Conservation (phyloP, 192 early-diverging fungal genomes). For the Coemansia sp. region DNA sequence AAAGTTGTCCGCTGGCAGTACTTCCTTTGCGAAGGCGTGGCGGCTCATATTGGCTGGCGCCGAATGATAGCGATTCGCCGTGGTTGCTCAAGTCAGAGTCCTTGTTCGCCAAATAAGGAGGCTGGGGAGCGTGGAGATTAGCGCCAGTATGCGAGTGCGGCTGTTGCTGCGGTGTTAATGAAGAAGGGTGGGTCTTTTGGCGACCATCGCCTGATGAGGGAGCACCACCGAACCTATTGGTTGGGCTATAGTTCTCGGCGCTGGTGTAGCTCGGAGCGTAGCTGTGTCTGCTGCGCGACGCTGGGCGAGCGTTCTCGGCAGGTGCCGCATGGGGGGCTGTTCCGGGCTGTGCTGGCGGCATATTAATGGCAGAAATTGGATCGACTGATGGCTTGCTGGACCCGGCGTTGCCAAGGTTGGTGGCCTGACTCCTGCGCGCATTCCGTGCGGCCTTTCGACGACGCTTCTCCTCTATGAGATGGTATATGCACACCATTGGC, state of each 20-base stretch:
- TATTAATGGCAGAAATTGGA: conserved; percentile 1
- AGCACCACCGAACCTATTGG: background rate
- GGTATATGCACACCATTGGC: conserved; percentile 51
- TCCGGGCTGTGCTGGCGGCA: background rate
- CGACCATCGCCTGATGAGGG: conserved; percentile 2
- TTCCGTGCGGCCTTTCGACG: conserved; percentile 42
- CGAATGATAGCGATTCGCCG: conserved; percentile 45
- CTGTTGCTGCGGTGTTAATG: background rate
- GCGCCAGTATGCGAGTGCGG: conserved; percentile 14
- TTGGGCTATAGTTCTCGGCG: conserved; percentile 24
- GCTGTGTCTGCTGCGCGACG: conserved; percentile 38
- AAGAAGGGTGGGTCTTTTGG: conserved; percentile 11
- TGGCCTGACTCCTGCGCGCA: conserved; percentile 44
- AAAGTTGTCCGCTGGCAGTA: conserved; percentile 48
- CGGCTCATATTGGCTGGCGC: conserved; percentile 51
- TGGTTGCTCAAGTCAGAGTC: conserved; percentile 22
- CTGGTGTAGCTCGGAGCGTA: conserved; percentile 32
- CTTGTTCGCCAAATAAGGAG: conserved; percentile 21
- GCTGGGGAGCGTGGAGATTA: conserved; percentile 21
- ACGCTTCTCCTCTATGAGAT: conserved; percentile 44
- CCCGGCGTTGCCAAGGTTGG: conserved; percentile 19
- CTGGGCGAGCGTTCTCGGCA: conserved; percentile 21
- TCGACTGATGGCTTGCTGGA: conserved; percentile 16
- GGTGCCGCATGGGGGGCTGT: conserved; percentile 1
- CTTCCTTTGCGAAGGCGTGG: conserved; percentile 50